Evolutionary conservation across 1,284 basidiomycete species (phyloP), one percentile per base, ranked within the genome.

Genomic region (Moesziomyces antarcticus): DNA sequence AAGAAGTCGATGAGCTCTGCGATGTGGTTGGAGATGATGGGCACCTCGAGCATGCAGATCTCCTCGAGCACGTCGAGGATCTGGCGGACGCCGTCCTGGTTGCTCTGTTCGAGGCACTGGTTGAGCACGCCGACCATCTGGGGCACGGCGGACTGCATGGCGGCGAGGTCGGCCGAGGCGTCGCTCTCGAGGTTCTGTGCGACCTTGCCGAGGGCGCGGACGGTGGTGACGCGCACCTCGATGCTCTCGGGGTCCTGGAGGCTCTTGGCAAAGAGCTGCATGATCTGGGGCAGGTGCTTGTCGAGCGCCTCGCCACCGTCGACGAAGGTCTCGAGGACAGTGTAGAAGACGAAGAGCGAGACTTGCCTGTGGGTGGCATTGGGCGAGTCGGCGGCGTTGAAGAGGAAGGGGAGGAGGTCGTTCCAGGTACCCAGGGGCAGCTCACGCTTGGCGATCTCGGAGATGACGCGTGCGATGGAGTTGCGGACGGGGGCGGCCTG

Each of bases 61-160:
- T 93, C 96, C 87, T 99, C 97, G 73, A 99, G 89, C 24, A 97
- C 93, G 82, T 99, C 97, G 80, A 97, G 97, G 35, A 95, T 88
- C 81, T 96, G 91, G 71, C 94, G 91, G 58, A 93, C 93, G 66
- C 90, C 91, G 46, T 89, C 88, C 82, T 94, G 92, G 82, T 98
- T 91, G 46, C 88, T 89, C 46, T 89, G 86, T 81, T 93, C 92
- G n/a, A 99, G 89, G 56, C 90, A 89, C 85, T 94, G 91, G 42
- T 92, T 91, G 49, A 98, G 90, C 50, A 98, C 94, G 65, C 89
- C 88, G 60, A 99, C 92, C 89, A 99, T 97, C 49, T 88, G 87
- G 40, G 95, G 94, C 44, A 99, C 89, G 51, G 97, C 89, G 16
- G 86, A 86, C 88, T 98, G 97, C 88, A 96, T 96, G 13, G 91